Evolutionary conservation across 2,329 filamentous ascomycete species (phyloP).

Genomic region (Cercospora beticola): DNA sequence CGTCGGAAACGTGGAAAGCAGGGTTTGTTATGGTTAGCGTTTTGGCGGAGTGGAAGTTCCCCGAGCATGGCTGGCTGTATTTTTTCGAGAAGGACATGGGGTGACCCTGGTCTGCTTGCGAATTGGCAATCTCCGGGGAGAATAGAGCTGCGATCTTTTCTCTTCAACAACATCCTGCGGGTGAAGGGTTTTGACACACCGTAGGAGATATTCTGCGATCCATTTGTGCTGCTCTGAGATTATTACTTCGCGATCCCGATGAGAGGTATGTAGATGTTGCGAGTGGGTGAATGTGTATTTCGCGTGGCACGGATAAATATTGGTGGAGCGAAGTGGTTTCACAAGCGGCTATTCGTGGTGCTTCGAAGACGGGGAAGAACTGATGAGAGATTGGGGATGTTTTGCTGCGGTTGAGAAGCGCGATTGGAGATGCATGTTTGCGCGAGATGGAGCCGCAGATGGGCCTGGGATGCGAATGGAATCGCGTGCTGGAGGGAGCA

Average conservation of each 20-base stretch:
- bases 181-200: too few species aligned
- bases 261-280: too few species aligned
- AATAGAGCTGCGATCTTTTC: background rate
- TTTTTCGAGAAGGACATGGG: background rate
- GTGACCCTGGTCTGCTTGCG: background rate
- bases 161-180: too few species aligned
- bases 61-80: background rate
- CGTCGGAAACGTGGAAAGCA: background rate
- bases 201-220: too few species aligned
- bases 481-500: background rate
- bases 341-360: background rate
- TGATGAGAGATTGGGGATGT: background rate
- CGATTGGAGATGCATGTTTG: background rate
- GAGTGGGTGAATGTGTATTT: too few species aligned
- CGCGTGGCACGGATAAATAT: too few species aligned
- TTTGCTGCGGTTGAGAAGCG: background rate
- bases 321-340: background rate
- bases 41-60: background rate
- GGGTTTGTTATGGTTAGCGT: background rate
- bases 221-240: too few species aligned
- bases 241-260: too few species aligned
- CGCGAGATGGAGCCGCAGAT: background rate
- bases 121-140: conserved; percentile 3
- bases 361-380: background rate
- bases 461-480: background rate